Evolutionary conservation across 2,329 filamentous ascomycete species (phyloP).

Genomic region (Stagonosporopsis cucurbitacearum): DNA sequence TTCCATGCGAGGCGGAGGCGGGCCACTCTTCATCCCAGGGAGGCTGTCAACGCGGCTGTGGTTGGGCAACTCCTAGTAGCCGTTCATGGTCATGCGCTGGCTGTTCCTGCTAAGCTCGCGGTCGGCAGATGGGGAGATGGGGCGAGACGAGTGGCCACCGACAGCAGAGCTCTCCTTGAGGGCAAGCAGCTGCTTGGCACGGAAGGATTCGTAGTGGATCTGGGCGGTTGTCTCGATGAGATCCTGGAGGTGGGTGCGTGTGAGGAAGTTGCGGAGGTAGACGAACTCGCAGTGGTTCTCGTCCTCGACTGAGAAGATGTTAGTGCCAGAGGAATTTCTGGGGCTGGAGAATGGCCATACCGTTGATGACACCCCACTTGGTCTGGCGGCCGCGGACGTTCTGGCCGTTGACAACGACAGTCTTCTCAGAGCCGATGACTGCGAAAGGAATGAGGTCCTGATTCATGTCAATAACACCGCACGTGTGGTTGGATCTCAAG

Average conservation of each 20-base stretch:
- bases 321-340: conserved; percentile 12
- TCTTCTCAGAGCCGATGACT: conserved; percentile 97
- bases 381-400: conserved; percentile 98
- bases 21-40: conserved; percentile 31
- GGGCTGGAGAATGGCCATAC: conserved; percentile 23
- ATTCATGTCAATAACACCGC: conserved; percentile 44
- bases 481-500: background rate
- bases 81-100: conserved; percentile 98
- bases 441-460: conserved; percentile 95
- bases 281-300: conserved; percentile 99
- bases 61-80: conserved; percentile 71
- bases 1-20: conserved; percentile 32
- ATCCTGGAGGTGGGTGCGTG: conserved; percentile 96
- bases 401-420: conserved; percentile 95
- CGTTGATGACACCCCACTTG: conserved; percentile 98
- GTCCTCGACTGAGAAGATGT: conserved; percentile 74
- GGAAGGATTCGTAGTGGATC: conserved; percentile 99
- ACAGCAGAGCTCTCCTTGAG: conserved; percentile 97
- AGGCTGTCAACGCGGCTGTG: conserved; percentile 43
- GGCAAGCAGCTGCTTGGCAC: conserved; percentile 96
- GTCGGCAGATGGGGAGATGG: conserved; percentile 94
- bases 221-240: conserved; percentile 99
- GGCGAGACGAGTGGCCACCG: conserved; percentile 77
- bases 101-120: conserved; percentile 96
- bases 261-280: conserved; percentile 97